Base-by-base conservation (phyloP, 2,329 filamentous ascomycete species). In the Hyphodiscus sp. region DNA sequence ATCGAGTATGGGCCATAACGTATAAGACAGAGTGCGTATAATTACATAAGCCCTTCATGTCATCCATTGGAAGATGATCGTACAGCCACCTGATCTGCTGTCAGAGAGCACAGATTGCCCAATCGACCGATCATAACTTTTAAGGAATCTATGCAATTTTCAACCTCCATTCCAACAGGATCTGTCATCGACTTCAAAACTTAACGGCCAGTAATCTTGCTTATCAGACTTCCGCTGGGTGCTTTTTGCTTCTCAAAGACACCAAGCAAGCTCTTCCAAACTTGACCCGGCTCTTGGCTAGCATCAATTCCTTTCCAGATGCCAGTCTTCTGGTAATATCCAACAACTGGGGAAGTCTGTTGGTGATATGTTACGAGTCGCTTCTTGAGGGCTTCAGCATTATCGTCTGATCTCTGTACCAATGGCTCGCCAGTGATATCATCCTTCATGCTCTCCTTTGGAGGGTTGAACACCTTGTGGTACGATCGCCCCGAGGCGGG, bases 401-500 rank as follows among this genome's bases (percentile, higher is more conserved):
- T 99, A 78, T 99, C 94, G 71, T 99, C 94, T 62, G 88, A 92
- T 67, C 94, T 86, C 79, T 97, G 94, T 67, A 97, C 87, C 63
- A 99, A 80, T 47, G 92, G 91, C 80, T 99, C 94, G 72, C 94
- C 94, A 19, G 94, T 97, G 63, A 96, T 74, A 73, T 99, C 94
- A 74, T 99, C 94, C 71, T 85, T 95, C 94, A 97, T 97, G 61
- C 81, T 68, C 66, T 83, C 76, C 83, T 96, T 96, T 67, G 94
- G 94, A 49, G 94, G 94, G 83, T 96, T 97, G 85, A 99, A 99
- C 73, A 94, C 87, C 75, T 87, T 94, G 84, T 99, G 94, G 79
- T 99, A 99, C 64, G 89, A 91, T 69, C 94, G 91, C 62, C 94
- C 94, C 53, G 91, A 96, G 50, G 92, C 92, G 54, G 92, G 92